Evolutionary conservation across 345 rosid species (phyloP), one percentile per base, ranked within the genome.

Genomic region (Abelmoschus esculentus): DNA sequence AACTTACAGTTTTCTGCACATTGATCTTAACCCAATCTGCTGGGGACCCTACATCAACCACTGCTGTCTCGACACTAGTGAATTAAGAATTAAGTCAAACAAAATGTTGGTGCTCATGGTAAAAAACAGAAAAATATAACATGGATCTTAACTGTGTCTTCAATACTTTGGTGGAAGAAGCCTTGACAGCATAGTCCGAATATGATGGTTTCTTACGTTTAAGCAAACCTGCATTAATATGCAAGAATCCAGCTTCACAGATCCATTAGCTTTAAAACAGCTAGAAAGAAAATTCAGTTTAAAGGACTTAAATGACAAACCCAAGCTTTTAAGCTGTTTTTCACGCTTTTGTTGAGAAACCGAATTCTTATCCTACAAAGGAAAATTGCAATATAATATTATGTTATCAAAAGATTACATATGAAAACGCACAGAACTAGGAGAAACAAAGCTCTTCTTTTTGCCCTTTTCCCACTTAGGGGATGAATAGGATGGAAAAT

Each of bases 11-110:
- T 74, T 70, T 83, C 80, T 80, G 93, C 47, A 86, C 89, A 70
- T 81, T 88, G 79, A 88, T 79, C 80, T 86, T 88, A 72, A 88
- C 90, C 93, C 93, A 88, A 73, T 86, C 89, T 62, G 93, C 90
- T 8, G 89, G 86, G 3, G 82, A 70, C 65, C 93, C 93, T 52
- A 86, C 61, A 59, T 85, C 90, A 71, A 80, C 84, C 46, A 88
- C 80, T 18, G 78, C 80, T 17, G 76, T 77, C 29, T 85, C 86
- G 82, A 83, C 70, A 69, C 93, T 88, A 70, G 70, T 44, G 55
- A 57, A 40, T 56, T 47, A 54, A 64, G 44, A 57, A 73, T 42
- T 9, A 14, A 59, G 65, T 64, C 17, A 57, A 52, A 50, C 19
- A 59, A 58, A 47, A 59, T n/a, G 15, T 54, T 57, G 19, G 42